Base-by-base conservation (phyloP, 2,329 filamentous ascomycete species). In the Neodidymelliopsis sp. region DNA sequence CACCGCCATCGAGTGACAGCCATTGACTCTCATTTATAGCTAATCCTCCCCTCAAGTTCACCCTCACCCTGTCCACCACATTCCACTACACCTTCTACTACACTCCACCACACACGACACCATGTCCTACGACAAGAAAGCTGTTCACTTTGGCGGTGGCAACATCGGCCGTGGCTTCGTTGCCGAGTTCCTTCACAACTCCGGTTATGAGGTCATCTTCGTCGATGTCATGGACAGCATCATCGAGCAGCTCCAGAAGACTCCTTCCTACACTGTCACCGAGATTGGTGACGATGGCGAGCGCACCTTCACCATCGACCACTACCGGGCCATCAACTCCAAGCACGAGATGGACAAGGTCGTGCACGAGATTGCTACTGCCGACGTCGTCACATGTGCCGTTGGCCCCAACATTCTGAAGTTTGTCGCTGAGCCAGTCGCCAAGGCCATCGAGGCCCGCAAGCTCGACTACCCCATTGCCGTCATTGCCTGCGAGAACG, bases 401-500 rank as follows among this genome's bases (percentile, higher is more conserved):
- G 94, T 99, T 60, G 94, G 94, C 33, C 94, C 94, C 65, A 95
- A 92, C 75, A 88, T 99, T 69, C 88, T 99, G 70, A 92, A 90
- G 78, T 97, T 96, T 77, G 94, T 99, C 70, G 94, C 94, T 35
- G 90, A 93, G 18, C 89, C 92, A 65, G 96, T 99, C 63, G 93
- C 93, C 70, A 94, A 96, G 81, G 94, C 90, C 61, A 90, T 99
- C 57, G 87, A 93, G 71, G 82, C 82, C 59, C 88, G 94, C 57
- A 81, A 85, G 19, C 73, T 74, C 34, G 72, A 78, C 44, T 82
- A 83, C 55, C 92, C 93, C 6, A 76, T 97, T 30, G 86, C 92
- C 16, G 90, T 99, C 70, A 96, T 99, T 76, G 94, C 94, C 49
- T 99, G 94, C 76, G 94, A 99, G 80, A 99, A 99, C 75, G 91